These are phyloP conservation scores for Acanthamoeba sp. DNA, from an alignment of 208 protist species.

Conservation along the genomic window DNA sequence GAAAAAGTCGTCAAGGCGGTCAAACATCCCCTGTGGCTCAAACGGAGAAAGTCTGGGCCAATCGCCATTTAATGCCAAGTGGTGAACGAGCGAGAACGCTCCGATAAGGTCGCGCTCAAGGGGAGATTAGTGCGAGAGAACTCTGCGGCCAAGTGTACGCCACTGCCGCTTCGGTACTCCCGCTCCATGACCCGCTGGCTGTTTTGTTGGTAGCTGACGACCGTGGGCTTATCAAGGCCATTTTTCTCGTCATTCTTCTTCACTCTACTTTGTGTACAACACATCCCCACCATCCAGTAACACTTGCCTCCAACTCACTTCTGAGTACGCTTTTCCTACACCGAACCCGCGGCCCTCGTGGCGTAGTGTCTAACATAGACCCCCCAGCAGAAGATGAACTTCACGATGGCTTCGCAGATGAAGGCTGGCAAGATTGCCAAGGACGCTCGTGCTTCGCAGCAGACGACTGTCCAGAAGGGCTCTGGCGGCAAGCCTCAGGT, in stretches of 20 bases:
- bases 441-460: slow-evolving; percentile 48
- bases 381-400: slow-evolving; percentile 49
- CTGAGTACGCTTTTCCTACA: not conserved
- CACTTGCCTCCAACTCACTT: not conserved
- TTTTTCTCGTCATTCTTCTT: slow-evolving; percentile 2
- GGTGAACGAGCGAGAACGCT: not conserved
- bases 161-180: not conserved
- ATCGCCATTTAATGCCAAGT: not conserved
- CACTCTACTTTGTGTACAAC: not conserved
- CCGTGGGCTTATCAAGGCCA: not conserved
- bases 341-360: too few species aligned
- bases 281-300: not conserved
- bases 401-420: slow-evolving; percentile 71
- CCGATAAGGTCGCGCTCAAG: not conserved
- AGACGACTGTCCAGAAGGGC: slow-evolving; percentile 58
- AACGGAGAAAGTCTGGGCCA: not conserved
- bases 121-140: not conserved
- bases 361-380: not conserved
- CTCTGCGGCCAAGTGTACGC: not conserved
- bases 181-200: not conserved
- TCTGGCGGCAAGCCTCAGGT: slow-evolving; percentile 50
- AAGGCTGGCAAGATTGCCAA: slow-evolving; percentile 72
- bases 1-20: not conserved
- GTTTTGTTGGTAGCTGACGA: not conserved
- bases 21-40: not conserved